phyloP scores from a whole-genome alignment of 129 eudicot species.

The Pseudognaphalium luteoalbum region DNA sequence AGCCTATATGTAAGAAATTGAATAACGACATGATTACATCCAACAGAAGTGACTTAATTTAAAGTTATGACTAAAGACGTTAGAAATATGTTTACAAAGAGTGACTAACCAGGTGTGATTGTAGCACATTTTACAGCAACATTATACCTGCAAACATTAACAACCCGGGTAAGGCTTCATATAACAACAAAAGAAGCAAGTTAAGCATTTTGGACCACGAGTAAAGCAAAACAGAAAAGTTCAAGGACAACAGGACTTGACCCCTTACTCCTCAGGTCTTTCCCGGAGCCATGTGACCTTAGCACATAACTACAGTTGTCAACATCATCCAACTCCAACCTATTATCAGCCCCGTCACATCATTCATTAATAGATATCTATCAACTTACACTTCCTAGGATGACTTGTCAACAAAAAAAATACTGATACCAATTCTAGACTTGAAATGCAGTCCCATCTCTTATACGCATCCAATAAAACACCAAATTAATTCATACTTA shows the following conservation, averaged over 20 bases:
- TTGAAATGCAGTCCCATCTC: constrained; percentile 22
- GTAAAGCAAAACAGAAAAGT: background rate
- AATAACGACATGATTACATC: background rate
- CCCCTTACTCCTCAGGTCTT: background rate
- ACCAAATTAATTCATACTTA: constrained; percentile 3
- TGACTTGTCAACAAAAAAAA: background rate
- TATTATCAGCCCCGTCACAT: too few relatives aligned
- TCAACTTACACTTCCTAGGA: constrained; percentile 1
- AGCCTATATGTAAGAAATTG: constrained; percentile 4
- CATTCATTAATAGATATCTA: too few relatives aligned
- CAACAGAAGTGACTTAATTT: background rate
- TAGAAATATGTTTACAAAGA: background rate
- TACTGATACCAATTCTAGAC: constrained; percentile 1
- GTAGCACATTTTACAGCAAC: constrained; percentile 99
- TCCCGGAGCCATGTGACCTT: constrained; percentile 17
- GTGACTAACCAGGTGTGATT: constrained; percentile 84
- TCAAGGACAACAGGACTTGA: background rate
- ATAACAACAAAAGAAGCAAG: constrained; percentile 12
- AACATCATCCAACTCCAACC: background rate
- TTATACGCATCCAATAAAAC: background rate
- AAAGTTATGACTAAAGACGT: background rate
- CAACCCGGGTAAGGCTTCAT: constrained; percentile 4
- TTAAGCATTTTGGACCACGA: background rate
- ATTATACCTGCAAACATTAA: constrained; percentile 64
- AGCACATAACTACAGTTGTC: background rate